Evolutionary conservation across 805 yeast genomes (phyloP), one percentile per base, ranked within the genome.

Genomic region (Candida ipomoeae): DNA sequence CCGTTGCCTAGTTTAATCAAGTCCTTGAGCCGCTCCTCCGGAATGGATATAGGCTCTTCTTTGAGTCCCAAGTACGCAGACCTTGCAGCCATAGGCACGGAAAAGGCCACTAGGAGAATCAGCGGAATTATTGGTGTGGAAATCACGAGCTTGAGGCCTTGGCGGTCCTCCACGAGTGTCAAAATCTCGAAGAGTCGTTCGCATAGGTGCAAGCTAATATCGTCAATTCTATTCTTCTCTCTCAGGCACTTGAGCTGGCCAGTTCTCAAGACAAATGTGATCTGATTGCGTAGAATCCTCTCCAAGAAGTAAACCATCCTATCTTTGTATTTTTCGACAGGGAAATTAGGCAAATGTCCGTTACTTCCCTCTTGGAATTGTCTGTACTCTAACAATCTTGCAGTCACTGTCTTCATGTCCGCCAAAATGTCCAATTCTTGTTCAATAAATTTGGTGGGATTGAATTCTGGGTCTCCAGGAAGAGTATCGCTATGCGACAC

Each of bases 81-180:
- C 15, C 58, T 51, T 13, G 57, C 52, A 17, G 53, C 48, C 29
- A 57, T 42, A 1, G 61, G 59, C 6, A 56, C 48, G 3, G 61
- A 56, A 17, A 56, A 51, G 13, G 57, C 53, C 34, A 52, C 55
- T 6, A 56, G 47, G 29, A 57, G 49, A 4, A 55, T 47, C 58
- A 55, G 59, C n/a, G 61, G 61, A 14, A 57, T 51, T 8, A 57
- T 44, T 1, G 60, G 58, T 5, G 50, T 48, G 15, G 52, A 48
- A 46, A 51, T 46, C 10, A 57, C 50, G 40, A 57, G 38, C 40
- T 55, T 49, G 42, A 50, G 57, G 32, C 51, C 51, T 7, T 52
- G 52, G 11, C 47, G 57, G 21, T 49, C 54, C 20, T 53, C 51
- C 8, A 56, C 36, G 23, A 48, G 38, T 11, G 46, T 48, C 17